These are phyloP conservation scores for Rhizopogon rudus DNA, from an alignment of 768 basidiomycete genomes.

Conservation along the genomic window DNA sequence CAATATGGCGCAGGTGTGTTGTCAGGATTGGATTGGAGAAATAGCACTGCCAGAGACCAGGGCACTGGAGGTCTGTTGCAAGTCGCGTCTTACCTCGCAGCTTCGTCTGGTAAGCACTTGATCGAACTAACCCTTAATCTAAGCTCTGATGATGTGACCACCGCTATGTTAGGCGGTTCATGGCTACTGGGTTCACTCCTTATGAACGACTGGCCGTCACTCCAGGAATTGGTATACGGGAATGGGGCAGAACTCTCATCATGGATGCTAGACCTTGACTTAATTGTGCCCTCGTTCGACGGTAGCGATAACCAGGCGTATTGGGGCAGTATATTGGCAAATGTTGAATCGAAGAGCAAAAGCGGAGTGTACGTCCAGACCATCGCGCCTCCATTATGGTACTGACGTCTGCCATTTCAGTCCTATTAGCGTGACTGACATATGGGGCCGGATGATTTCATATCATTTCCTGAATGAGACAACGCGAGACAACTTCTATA, in stretches of 20 bases:
- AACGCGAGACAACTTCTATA: conserved; percentile 51
- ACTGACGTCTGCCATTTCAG: conserved; percentile 24
- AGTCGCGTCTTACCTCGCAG: conserved; percentile 64
- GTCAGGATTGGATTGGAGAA: conserved; percentile 56
- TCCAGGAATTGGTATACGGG: conserved; percentile 57
- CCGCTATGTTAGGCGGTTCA: conserved; percentile 45
- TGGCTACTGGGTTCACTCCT: conserved; percentile 63
- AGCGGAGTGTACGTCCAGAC: conserved; percentile 42
- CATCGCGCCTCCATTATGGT: not conserved
- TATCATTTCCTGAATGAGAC: conserved; percentile 76
- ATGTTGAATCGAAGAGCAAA: conserved; percentile 51
- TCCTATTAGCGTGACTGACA: conserved; percentile 60
- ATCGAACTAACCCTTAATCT: not conserved
- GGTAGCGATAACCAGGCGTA: conserved; percentile 44
- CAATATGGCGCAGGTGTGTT: conserved; percentile 60
- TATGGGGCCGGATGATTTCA: conserved; percentile 59
- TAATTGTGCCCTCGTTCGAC: conserved; percentile 50
- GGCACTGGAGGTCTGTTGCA: conserved; percentile 70
- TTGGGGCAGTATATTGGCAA: conserved; percentile 49
- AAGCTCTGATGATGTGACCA: not conserved
- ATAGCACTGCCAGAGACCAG: conserved; percentile 46
- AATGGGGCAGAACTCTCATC: conserved; percentile 40
- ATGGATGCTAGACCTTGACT: conserved; percentile 53
- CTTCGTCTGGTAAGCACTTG: conserved; percentile 49
- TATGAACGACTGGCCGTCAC: conserved; percentile 58